These are phyloP conservation scores for Yamadazyma scolyti DNA, from an alignment of 805 yeast species.

Conservation along the genomic window DNA sequence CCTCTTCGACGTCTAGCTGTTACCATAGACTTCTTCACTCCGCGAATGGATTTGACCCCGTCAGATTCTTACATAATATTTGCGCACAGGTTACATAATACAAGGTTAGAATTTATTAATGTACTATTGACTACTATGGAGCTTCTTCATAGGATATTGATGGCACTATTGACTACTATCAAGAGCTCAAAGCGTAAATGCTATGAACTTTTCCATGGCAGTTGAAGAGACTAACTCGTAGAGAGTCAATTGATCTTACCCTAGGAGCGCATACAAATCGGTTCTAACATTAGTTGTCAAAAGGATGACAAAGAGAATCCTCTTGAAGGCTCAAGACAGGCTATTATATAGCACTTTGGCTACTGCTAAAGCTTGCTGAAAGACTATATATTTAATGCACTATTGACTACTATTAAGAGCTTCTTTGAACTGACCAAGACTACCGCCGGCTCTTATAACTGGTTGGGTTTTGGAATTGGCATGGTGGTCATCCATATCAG, in stretches of 20 bases:
- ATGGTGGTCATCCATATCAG: constrained; percentile 5
- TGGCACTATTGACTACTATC: no score
- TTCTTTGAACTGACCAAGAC: constrained; percentile 16
- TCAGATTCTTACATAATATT: not conserved
- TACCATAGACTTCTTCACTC: not conserved
- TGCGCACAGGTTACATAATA: not conserved
- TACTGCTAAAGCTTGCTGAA: no score
- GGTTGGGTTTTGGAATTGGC: constrained; percentile 1
- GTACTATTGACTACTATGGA: no score
- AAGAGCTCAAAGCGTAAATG: no score
- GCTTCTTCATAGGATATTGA: no score
- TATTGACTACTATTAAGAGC: constrained; percentile 19
- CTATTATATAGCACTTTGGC: not conserved
- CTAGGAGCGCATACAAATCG: no score
- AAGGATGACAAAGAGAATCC: no score
- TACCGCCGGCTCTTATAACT: constrained; percentile 16
- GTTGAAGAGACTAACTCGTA: no score
- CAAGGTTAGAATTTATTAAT: not conserved
- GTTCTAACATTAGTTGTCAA: no score
- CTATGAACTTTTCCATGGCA: no score
- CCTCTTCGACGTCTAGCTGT: constrained; percentile 1
- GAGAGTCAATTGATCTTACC: no score
- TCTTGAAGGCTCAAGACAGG: not conserved
- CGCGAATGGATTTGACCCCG: not conserved
- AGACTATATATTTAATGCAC: no score